Conservation (phyloP, 2,329 filamentous ascomycete genomes). For the Nigrospora oryzae region DNA sequence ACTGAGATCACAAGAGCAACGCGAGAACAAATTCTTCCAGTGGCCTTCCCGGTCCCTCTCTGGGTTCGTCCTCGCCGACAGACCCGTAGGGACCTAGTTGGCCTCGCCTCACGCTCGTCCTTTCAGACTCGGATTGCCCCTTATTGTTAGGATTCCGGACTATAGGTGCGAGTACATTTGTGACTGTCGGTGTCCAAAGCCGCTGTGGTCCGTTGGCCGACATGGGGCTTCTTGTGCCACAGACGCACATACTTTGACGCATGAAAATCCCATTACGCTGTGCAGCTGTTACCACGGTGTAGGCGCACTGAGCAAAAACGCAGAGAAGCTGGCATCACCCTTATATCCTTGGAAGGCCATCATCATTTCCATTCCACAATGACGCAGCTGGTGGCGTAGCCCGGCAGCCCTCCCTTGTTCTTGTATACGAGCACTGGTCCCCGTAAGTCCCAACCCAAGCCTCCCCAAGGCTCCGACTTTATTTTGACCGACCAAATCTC, state of each 20-base stretch:
- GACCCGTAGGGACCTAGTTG: slow-evolving; percentile 7
- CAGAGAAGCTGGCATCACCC: too few relatives aligned
- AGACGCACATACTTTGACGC: too few relatives aligned
- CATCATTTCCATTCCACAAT: neutral
- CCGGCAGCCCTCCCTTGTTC: neutral
- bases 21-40: slow-evolving; percentile 40
- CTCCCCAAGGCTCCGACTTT: slow-evolving; percentile 12
- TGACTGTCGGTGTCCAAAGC: too few relatives aligned
- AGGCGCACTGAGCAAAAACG: too few relatives aligned
- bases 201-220: too few relatives aligned
- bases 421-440: neutral
- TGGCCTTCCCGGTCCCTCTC: slow-evolving; percentile 12
- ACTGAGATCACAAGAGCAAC: slow-evolving; percentile 50
- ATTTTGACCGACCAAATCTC: slow-evolving; percentile 10
- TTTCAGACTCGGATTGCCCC: slow-evolving; percentile 51
- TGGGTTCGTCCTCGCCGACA: slow-evolving; percentile 14
- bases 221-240: too few relatives aligned
- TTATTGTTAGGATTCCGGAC: slow-evolving; percentile 52
- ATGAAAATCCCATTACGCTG: too few relatives aligned
- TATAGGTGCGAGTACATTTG: slow-evolving; percentile 55
- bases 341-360: too few relatives aligned
- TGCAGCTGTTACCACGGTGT: too few relatives aligned
- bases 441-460: slow-evolving; percentile 14
- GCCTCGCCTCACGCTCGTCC: slow-evolving; percentile 35
- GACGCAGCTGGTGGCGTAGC: neutral